Evolutionary conservation across 441 rosid genomes (phyloP).

Genomic region (Populus hybrid): DNA sequence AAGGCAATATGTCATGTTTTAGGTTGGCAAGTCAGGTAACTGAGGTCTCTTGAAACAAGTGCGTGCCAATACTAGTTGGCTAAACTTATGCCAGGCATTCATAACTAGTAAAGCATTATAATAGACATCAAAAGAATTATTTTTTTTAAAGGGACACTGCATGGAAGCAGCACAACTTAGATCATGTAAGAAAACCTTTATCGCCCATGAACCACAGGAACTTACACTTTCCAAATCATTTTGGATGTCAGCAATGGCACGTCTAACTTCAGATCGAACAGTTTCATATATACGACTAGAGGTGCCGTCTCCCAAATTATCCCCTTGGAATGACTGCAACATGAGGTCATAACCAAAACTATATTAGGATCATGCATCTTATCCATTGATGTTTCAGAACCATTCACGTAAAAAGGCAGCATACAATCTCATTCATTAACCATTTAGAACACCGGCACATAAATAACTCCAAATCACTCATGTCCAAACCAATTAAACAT

Average conservation of each 20-base stretch:
- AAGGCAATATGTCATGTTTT: neutral
- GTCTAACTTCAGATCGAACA: constrained; percentile 63
- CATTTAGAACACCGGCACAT: neutral
- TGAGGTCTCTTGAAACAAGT: neutral
- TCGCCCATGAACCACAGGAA: neutral
- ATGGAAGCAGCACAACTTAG: neutral
- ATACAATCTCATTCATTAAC: neutral
- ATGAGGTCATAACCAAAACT: neutral
- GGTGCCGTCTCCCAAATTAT: constrained; percentile 34
- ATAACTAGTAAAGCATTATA: neutral
- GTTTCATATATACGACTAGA: constrained; percentile 49
- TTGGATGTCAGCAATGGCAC: constrained; percentile 59
- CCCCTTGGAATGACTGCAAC: constrained; percentile 34
- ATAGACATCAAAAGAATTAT: neutral
- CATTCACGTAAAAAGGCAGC: neutral
- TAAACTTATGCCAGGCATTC: neutral
- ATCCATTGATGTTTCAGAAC: neutral
- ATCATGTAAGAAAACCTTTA: neutral
- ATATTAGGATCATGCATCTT: neutral
- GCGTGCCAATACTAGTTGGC: neutral
- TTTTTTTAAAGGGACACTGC: neutral
- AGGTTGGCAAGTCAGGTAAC: neutral
- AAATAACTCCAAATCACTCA: too few relatives aligned
- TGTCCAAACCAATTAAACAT: too few relatives aligned
- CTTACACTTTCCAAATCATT: constrained; percentile 49